These are phyloP conservation scores for Forsythia viridissima DNA, from an alignment of 257 asterid genomes.

Conservation along the genomic window DNA sequence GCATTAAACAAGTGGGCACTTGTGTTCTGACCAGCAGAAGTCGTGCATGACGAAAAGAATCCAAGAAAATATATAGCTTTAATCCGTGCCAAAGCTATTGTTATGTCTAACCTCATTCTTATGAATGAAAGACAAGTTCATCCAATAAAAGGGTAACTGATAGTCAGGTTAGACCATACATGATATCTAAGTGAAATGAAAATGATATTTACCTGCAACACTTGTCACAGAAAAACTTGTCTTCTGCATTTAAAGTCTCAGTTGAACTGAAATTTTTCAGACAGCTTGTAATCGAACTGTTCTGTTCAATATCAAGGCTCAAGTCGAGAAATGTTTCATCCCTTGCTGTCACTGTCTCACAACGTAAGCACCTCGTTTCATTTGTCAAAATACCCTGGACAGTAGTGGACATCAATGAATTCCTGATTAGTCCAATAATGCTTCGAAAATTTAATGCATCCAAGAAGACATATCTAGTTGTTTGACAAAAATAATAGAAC, in stretches of 20 bases:
- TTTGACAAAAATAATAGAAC: not conserved
- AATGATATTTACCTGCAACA: conserved; percentile 71
- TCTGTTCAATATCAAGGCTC: conserved; percentile 89
- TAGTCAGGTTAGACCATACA: not conserved
- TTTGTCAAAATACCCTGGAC: conserved; percentile 80
- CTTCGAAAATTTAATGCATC: not conserved
- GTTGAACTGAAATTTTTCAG: conserved; percentile 85
- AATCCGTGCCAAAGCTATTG: not conserved
- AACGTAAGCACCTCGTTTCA: conserved; percentile 78
- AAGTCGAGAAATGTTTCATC: conserved; percentile 86
- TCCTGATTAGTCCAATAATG: not conserved
- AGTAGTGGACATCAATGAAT: conserved; percentile 19
- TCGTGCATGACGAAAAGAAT: not conserved
- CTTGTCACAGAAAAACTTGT: conserved; percentile 86
- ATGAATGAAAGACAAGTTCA: not conserved
- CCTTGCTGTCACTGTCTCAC: conserved; percentile 95
- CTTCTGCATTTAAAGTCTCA: conserved; percentile 83
- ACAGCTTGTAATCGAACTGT: conserved; percentile 89
- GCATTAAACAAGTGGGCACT: not conserved
- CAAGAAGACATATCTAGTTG: not conserved
- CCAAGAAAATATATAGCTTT: not conserved
- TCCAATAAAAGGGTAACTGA: conserved; percentile 7
- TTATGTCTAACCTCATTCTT: not conserved
- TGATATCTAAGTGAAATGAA: conserved; percentile 7
- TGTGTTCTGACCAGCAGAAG: not conserved